These are phyloP conservation scores for Aureobasidium uvarum DNA, from an alignment of 2,329 filamentous ascomycete species.

Conservation along the genomic window DNA sequence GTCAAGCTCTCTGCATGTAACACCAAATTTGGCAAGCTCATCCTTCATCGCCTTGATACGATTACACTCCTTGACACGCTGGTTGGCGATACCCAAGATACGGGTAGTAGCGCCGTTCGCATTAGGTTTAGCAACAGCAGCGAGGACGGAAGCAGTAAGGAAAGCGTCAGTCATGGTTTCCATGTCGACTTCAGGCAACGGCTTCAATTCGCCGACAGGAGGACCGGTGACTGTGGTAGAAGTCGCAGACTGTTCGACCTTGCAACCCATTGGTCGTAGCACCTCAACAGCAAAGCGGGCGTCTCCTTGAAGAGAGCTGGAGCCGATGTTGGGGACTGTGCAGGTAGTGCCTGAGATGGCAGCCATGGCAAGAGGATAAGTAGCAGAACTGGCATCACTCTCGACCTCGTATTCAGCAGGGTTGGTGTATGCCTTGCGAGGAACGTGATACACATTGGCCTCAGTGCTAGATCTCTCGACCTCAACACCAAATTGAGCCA, in stretches of 20 bases:
- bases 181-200: conserved; percentile 87
- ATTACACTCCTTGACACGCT: conserved; percentile 97
- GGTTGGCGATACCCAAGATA: conserved; percentile 94
- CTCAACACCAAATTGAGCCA: conserved; percentile 82
- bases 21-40: conserved; percentile 89
- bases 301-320: conserved; percentile 87
- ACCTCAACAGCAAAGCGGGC: conserved; percentile 91
- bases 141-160: conserved; percentile 88
- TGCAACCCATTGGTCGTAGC: conserved; percentile 88
- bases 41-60: conserved; percentile 94
- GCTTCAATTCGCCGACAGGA: conserved; percentile 66
- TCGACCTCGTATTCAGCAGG: conserved; percentile 86
- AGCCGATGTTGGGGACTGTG: conserved; percentile 95
- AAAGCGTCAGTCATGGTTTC: conserved; percentile 99
- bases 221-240: conserved; percentile 95
- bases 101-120: conserved; percentile 63
- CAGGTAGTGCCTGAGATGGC: conserved; percentile 95
- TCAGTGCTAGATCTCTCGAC: conserved; percentile 75
- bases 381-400: conserved; percentile 96
- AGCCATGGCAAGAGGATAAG: conserved; percentile 89
- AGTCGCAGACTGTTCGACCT: conserved; percentile 75
- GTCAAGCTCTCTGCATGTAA: conserved; percentile 80
- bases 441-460: conserved; percentile 90
- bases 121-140: conserved; percentile 77
- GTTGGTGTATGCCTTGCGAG: conserved; percentile 77